Base-by-base conservation (phyloP, 139 green algal genomes). In the Limnomonas spitsbergensis region DNA sequence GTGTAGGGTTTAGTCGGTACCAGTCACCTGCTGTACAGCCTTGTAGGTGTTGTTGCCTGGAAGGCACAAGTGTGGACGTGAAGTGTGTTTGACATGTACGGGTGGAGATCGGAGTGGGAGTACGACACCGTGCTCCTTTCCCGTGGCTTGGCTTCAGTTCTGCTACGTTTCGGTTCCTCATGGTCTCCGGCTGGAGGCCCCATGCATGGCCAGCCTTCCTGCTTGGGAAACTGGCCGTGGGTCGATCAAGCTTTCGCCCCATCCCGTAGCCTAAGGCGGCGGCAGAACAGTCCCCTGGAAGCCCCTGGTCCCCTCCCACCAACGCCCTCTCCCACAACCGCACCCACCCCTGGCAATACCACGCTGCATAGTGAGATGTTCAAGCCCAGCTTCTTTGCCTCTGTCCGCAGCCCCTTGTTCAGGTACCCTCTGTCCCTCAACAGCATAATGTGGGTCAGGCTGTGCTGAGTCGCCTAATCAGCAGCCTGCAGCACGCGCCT, bases 31-130 rank as follows among this genome's bases (percentile, higher is more conserved):
- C 86, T 90, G 86, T 73, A 90, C 86, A 0, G 86, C 90, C 86
- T 96, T 96, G 89, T 96, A 96, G 0, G 90, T 94, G 89, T 95
- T 96, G 82, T 96, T 96, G 73, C 91, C 85, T 85, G 69, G 20
- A 24, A 0, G 6, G n/a, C n/a, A n/a, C n/a, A 54, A 2, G 38
- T 14, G 29, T 1, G 40, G 0, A 35, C 1, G 72, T n/a, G 32
- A 36, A 42, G 9, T n/a, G n/a, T n/a, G n/a, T n/a, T n/a, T n/a
- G n/a, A 32, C 0, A 36, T 54, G 7, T 27, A 56, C 36, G 73
- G 34, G 32, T n/a, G 74, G 14, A 35, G 24, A 38, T 3, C 24
- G 37, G 27, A 27, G 47, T 27, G 27, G 29, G 0, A 2, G n/a
- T n/a, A n/a, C n/a, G n/a, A n/a, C n/a, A n/a, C n/a, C n/a, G n/a